Conservation (phyloP, 305 asterid genomes). For the Lippia alba region DNA sequence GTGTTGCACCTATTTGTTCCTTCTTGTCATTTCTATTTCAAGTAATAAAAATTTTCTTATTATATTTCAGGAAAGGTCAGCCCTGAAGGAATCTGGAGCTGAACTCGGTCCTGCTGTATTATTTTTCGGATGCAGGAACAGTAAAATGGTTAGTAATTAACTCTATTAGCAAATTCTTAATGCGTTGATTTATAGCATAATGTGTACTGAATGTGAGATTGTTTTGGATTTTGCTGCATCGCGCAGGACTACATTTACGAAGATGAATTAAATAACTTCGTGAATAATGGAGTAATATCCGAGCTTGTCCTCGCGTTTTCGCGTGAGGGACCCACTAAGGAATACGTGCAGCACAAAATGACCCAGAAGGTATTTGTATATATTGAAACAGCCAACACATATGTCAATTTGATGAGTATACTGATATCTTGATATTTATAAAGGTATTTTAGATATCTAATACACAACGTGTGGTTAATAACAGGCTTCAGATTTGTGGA, state of each 20-base stretch:
- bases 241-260: slow-evolving; percentile 85
- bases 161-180: neutral
- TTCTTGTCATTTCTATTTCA: neutral
- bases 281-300: slow-evolving; percentile 73
- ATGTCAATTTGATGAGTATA: neutral
- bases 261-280: slow-evolving; percentile 74
- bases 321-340: slow-evolving; percentile 84
- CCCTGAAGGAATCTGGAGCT: slow-evolving; percentile 82
- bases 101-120: slow-evolving; percentile 90
- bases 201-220: neutral
- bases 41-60: slow-evolving; percentile 4
- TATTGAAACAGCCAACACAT: neutral
- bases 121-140: slow-evolving; percentile 93
- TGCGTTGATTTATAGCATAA: neutral
- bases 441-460: neutral
- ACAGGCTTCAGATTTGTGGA: slow-evolving; percentile 89
- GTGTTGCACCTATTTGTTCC: neutral
- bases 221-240: slow-evolving; percentile 20
- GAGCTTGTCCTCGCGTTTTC: slow-evolving; percentile 93
- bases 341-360: slow-evolving; percentile 97
- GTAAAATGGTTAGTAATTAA: slow-evolving; percentile 66
- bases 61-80: slow-evolving; percentile 86
- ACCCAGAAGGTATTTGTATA: slow-evolving; percentile 60
- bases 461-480: neutral
- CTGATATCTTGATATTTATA: neutral